Base-by-base conservation (phyloP, 345 rosid genomes). In the Linum trigynum region DNA sequence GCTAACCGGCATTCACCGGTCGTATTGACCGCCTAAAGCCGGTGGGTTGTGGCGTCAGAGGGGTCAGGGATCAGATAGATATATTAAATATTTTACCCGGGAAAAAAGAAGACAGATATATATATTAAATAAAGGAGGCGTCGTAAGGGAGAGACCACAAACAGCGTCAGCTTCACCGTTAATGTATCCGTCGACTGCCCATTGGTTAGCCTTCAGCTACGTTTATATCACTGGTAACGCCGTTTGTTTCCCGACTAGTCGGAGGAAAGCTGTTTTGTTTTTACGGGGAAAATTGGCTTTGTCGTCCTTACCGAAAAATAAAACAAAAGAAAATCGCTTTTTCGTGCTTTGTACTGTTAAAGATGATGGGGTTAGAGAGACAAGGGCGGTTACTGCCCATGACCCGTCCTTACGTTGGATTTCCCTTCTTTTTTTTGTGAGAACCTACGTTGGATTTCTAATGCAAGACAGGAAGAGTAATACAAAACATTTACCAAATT, bases 201-300 rank as follows among this genome's bases (percentile, higher is more conserved):
- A 72, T 72, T 74, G 81, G 81, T 17, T 7, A 77, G 75, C 84
- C 90, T 85, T 67, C 66, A 86, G 80, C 71, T 76, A 72, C 65
- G 66, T 64, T 66, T 78, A 69, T 83, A 81, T 59, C 50, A 66
- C 38, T 5, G 38, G 37, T 6, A 5, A 57, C 61, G 61, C 38
- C 61, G 61, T 57, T 57, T 17, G 38, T 15, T 7, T 5, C 61
- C 61, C 5, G 6, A 16, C 9, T 9, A 16, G 61, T 57, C 12
- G 69, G 66, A 78, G 75, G 78, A 77, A 83, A 80, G 83, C 61
- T 81, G 84, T 84, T 77, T 77, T 76, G 82, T 77, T 79, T 84
- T 80, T 81, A 78, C 68, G 75, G 85, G 83, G 78, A 80, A 86
- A 69, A 6, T 48, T 77, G 80, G 71, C 59, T 66, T 79, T 86